A percentile compares a stretch with the other conserved stretches of the same genome.
Conservation (phyloP, 129 eudicot genomes). For the Escallonia rubra region DNA sequence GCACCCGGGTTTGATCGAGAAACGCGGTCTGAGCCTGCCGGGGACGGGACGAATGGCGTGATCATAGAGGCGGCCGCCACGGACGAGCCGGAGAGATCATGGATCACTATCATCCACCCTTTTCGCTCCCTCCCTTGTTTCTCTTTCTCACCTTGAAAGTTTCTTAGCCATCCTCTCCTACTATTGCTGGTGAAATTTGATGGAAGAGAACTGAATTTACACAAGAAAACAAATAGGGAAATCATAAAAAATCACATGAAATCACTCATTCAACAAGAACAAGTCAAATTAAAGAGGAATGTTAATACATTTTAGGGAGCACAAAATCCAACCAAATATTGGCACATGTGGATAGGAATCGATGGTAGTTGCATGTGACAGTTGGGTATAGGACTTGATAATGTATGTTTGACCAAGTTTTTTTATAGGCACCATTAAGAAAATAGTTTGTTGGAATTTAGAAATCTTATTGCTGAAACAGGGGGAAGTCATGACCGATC, state of each 20-base stretch:
- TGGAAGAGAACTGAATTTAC: constrained; percentile 64
- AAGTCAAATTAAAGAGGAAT: constrained; percentile 1
- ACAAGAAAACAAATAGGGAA: constrained; percentile 5
- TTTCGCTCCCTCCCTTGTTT: constrained; percentile 63
- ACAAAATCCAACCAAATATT: constrained; percentile 13
- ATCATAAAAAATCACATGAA: constrained; percentile 10
- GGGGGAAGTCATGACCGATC: neutral
- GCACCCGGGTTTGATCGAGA: constrained; percentile 95
- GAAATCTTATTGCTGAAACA: neutral
- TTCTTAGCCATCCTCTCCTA: constrained; percentile 63
- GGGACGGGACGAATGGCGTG: constrained; percentile 93
- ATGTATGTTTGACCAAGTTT: constrained; percentile 2
- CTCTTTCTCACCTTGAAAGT: constrained; percentile 45
- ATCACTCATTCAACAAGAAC: constrained; percentile 17
- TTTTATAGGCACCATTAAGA: neutral
- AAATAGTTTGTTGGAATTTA: neutral
- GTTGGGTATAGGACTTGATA: constrained; percentile 17
- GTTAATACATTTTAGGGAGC: neutral
- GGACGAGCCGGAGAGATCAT: constrained; percentile 87
- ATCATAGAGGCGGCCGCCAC: constrained; percentile 96
- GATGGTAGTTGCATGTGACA: constrained; percentile 41
- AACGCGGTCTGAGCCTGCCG: constrained; percentile 78
- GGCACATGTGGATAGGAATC: constrained; percentile 73
- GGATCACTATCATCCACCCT: constrained; percentile 87
- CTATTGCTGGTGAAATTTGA: constrained; percentile 57